Percentiles rank a stretch among this genome's conserved stretches.
Evolutionary conservation across 2,329 filamentous ascomycete species (phyloP).

Genomic region (Bisporella sp.): DNA sequence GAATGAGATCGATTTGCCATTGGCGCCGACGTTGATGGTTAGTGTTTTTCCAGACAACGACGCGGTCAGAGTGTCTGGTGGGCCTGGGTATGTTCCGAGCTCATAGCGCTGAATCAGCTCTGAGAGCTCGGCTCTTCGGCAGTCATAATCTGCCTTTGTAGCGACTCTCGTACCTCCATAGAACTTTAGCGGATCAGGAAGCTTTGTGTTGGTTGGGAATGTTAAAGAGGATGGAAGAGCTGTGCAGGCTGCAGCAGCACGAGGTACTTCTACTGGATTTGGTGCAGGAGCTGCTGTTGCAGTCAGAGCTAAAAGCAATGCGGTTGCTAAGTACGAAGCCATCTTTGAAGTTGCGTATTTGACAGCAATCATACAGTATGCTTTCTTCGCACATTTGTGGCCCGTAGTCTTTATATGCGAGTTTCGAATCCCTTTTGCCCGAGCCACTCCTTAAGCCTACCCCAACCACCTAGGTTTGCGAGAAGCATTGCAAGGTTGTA

Average conservation of each 20-base stretch:
- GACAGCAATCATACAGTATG: too few species aligned
- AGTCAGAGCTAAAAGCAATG: too few species aligned
- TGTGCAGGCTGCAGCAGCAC: conserved; percentile 1
- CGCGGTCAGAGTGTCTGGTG: conserved; percentile 39
- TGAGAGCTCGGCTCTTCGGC: conserved; percentile 41
- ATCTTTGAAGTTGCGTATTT: too few species aligned
- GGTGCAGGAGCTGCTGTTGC: too few species aligned
- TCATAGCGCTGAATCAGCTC: conserved; percentile 44
- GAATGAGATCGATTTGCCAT: conserved; percentile 39
- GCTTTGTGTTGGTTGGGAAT: conserved; percentile 11
- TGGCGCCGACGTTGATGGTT: conserved; percentile 38
- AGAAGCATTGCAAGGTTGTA: too few species aligned
- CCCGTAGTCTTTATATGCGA: too few species aligned
- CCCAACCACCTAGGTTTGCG: too few species aligned
- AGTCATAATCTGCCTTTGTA: conserved; percentile 39
- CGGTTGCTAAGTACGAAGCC: too few species aligned
- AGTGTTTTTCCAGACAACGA: conserved; percentile 36
- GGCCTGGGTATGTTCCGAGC: conserved; percentile 40
- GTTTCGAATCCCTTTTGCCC: too few species aligned
- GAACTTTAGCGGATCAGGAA: conserved; percentile 40
- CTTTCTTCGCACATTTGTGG: too few species aligned
- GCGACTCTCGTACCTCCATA: conserved; percentile 36
- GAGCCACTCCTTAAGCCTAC: too few species aligned
- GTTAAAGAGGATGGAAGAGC: conserved; percentile 9
- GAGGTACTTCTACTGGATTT: too few species aligned